Conservation (phyloP, 441 rosid species). For the Cnidoscolus chayamansa region DNA sequence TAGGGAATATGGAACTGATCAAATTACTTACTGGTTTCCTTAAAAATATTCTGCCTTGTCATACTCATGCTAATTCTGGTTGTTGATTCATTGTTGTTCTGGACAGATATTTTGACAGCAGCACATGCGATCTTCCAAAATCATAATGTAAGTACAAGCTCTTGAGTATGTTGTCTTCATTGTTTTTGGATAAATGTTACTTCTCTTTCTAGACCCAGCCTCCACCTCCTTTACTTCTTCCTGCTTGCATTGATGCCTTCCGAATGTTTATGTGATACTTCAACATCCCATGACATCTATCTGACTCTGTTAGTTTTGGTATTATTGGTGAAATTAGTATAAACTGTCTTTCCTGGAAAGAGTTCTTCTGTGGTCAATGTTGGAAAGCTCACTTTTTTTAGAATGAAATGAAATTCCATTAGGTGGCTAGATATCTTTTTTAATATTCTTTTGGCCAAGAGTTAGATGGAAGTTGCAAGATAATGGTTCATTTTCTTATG, state of each 20-base stretch:
- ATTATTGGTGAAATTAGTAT: neutral
- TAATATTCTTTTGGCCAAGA: neutral
- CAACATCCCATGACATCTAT: neutral
- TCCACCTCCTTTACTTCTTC: neutral
- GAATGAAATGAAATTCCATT: neutral
- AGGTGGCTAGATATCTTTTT: neutral
- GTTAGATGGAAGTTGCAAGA: constrained; percentile 6
- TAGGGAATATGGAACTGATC: neutral
- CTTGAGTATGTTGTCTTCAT: neutral
- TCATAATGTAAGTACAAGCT: constrained; percentile 60
- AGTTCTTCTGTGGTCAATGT: neutral
- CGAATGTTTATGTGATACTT: neutral
- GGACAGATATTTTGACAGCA: constrained; percentile 81
- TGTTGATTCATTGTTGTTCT: constrained; percentile 26
- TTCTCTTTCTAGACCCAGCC: neutral
- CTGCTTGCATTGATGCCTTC: neutral
- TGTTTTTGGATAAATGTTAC: neutral
- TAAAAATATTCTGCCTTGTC: neutral
- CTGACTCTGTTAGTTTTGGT: neutral
- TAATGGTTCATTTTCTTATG: too few relatives aligned
- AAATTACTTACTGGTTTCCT: neutral
- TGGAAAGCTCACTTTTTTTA: neutral
- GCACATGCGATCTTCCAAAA: constrained; percentile 74
- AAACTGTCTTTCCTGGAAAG: neutral
- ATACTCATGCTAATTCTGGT: constrained; percentile 9